Percentiles rank a stretch among this genome's conserved stretches.
phyloP scores from a whole-genome alignment of 2,329 filamentous ascomycete genomes.

The Sclerotinia spermophila region DNA sequence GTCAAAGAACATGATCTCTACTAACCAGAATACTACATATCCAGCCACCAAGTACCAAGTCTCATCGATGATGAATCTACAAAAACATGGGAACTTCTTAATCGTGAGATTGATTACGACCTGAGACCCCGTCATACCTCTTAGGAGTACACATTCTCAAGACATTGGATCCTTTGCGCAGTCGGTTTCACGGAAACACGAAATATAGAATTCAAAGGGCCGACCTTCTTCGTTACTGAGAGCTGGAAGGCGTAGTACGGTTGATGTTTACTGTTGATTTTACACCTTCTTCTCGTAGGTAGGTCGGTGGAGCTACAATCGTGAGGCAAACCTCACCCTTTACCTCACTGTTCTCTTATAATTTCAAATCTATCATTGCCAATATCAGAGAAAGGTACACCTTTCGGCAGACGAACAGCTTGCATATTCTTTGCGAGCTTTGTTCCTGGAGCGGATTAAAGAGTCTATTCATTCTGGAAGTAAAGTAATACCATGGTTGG shows the following conservation, averaged over 20 bases:
- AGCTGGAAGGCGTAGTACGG: neutral
- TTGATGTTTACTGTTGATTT: too few relatives aligned
- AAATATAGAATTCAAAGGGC: neutral
- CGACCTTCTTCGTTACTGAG: neutral
- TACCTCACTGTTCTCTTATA: neutral
- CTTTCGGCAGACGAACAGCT: neutral
- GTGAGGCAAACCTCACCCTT: neutral
- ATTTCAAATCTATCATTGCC: neutral
- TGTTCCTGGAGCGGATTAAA: neutral
- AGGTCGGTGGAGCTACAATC: neutral
- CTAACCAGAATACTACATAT: too few relatives aligned
- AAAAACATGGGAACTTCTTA: neutral
- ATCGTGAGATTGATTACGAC: neutral
- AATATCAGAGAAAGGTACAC: too few relatives aligned
- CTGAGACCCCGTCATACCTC: slow-evolving; percentile 2
- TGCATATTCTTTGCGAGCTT: neutral
- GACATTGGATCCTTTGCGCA: too few relatives aligned
- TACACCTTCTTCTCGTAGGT: neutral
- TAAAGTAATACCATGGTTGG: neutral
- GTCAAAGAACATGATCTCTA: too few relatives aligned
- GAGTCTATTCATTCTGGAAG: neutral
- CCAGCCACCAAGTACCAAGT: neutral
- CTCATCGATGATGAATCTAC: too few relatives aligned
- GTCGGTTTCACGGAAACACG: neutral
- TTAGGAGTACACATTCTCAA: too few relatives aligned